Percentiles rank a stretch among this genome's conserved stretches.
Evolutionary conservation across 2,329 filamentous ascomycete genomes (phyloP).

Genomic region (Fusarium tricinctum): DNA sequence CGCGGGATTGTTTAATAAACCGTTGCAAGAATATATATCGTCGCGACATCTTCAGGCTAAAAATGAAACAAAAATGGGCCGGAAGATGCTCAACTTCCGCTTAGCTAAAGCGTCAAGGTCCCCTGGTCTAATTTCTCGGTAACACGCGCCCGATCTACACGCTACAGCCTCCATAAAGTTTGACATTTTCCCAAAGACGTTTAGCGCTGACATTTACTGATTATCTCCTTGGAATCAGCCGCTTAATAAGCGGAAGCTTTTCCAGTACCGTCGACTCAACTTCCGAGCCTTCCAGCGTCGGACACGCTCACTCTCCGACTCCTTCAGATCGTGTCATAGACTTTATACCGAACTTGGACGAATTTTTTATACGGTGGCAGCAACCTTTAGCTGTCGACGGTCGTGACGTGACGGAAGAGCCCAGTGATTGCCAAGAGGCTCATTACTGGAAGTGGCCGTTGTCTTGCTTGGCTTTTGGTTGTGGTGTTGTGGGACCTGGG

Average conservation of each 20-base stretch:
- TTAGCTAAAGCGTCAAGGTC: background rate
- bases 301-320: conserved; percentile 19
- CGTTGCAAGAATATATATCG: background rate
- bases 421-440: too few relatives aligned
- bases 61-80: conserved; percentile 11
- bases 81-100: conserved; percentile 14
- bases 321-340: conserved; percentile 5
- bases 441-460: too few relatives aligned
- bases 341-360: background rate
- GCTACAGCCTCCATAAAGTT: background rate
- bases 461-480: too few relatives aligned
- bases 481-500: too few relatives aligned
- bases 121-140: too few relatives aligned
- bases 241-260: conserved; percentile 39
- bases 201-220: conserved; percentile 7
- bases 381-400: too few relatives aligned
- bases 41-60: background rate
- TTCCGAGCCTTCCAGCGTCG: conserved; percentile 12
- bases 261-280: background rate
- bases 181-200: background rate
- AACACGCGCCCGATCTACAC: too few relatives aligned
- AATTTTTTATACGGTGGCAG: background rate
- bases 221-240: background rate
- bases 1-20: background rate
- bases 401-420: too few relatives aligned